phyloP scores from a whole-genome alignment of 2,329 filamentous ascomycete genomes.

The Fusarium sp. region DNA sequence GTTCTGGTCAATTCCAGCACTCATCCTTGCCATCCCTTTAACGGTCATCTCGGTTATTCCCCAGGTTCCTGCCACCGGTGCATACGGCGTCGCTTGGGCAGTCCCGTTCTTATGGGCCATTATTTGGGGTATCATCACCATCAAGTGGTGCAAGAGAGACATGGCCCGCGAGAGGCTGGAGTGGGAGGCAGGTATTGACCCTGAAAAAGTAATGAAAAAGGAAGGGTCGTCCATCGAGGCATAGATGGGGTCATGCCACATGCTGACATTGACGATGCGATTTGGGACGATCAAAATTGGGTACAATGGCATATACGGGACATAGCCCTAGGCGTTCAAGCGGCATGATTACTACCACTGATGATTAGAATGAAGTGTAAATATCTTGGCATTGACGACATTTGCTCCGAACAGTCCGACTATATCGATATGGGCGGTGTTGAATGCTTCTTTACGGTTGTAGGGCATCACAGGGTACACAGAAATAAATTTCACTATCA shows the following conservation, averaged over 20 bases:
- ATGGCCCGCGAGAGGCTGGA: constrained; percentile 57
- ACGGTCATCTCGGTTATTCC: constrained; percentile 57
- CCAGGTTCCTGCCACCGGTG: constrained; percentile 53
- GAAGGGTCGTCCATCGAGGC: constrained; percentile 28
- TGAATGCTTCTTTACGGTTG: background rate
- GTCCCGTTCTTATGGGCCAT: constrained; percentile 58
- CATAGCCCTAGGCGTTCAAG: constrained; percentile 28
- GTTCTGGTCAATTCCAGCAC: constrained; percentile 59
- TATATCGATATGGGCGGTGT: background rate
- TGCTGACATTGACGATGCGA: background rate
- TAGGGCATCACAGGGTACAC: no score
- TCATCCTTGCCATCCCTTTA: constrained; percentile 55
- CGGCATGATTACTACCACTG: background rate
- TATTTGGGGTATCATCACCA: constrained; percentile 55
- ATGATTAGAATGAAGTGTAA: constrained; percentile 26
- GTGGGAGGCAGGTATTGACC: constrained; percentile 53
- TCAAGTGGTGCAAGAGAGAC: constrained; percentile 56
- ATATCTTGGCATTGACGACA: background rate
- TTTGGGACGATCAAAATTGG: constrained; percentile 10
- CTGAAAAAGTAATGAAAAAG: constrained; percentile 40
- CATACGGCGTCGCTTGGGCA: constrained; percentile 59
- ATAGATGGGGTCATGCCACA: constrained; percentile 3
- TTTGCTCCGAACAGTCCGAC: background rate
- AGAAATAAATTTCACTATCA: no score
- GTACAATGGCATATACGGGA: constrained; percentile 22